phyloP scores from a whole-genome alignment of 345 rosid species.

The Chamaenerion angustifolium region DNA sequence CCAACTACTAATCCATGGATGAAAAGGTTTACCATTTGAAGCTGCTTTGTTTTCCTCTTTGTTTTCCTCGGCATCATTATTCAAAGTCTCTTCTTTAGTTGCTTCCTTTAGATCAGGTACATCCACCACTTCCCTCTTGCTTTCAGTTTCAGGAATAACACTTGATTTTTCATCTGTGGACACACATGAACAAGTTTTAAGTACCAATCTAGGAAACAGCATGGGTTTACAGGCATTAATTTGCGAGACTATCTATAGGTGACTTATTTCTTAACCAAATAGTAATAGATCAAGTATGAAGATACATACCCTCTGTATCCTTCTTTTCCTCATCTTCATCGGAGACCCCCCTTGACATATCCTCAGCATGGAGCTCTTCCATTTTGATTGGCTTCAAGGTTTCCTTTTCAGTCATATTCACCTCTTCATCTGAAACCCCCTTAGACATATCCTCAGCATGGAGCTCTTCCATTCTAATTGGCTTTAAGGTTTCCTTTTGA shows the following conservation, averaged over 20 bases:
- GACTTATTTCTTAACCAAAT: neutral
- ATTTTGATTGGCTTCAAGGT: conserved; percentile 10
- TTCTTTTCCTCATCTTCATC: conserved; percentile 11
- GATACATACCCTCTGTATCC: conserved; percentile 22
- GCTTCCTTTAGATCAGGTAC: neutral
- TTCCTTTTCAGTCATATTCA: too few relatives aligned
- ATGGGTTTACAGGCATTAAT: neutral
- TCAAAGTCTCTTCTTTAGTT: too few relatives aligned
- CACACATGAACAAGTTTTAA: conserved; percentile 1
- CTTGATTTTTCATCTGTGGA: conserved; percentile 14
- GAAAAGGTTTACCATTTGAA: too few relatives aligned
- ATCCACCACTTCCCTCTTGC: conserved; percentile 8
- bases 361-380: conserved; percentile 13
- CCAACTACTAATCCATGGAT: too few relatives aligned
- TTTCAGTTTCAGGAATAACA: conserved; percentile 16
- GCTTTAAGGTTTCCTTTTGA: conserved; percentile 1
- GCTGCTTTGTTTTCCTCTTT: too few relatives aligned
- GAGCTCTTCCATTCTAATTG: conserved; percentile 14
- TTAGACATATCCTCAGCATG: conserved; percentile 7
- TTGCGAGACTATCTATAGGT: neutral
- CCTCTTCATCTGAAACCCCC: neutral
- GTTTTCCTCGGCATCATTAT: too few relatives aligned
- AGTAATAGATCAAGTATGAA: neutral
- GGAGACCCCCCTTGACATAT: neutral
- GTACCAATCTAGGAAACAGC: neutral